Percentiles rank a stretch among this genome's conserved stretches.
These are phyloP conservation scores for Aspergillus tubingensis DNA, from an alignment of 2,329 filamentous ascomycete genomes.

Conservation along the genomic window DNA sequence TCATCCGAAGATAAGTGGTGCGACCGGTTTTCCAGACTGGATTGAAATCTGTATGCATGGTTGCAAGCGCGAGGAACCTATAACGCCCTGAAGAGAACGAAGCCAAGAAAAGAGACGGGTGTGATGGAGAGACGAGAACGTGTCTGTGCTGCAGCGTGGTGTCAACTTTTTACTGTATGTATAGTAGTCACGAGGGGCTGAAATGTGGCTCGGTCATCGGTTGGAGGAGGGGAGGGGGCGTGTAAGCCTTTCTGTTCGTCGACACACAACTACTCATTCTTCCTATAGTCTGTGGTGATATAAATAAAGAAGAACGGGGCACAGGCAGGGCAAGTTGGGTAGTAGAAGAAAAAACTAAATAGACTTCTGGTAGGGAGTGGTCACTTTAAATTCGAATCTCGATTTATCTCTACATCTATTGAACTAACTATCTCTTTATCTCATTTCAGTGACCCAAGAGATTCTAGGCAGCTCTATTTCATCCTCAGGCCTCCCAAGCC, in stretches of 20 bases:
- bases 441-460: neutral
- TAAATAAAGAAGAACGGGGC: neutral
- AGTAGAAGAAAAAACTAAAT: neutral
- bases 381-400: too few species aligned
- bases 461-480: neutral
- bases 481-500: conserved; percentile 6
- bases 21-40: conserved; percentile 13
- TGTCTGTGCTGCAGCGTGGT: conserved; percentile 20
- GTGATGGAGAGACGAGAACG: conserved; percentile 9
- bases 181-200: conserved; percentile 13
- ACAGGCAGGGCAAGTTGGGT: neutral
- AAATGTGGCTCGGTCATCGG: conserved; percentile 15
- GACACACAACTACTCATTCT: neutral
- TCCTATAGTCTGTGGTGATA: neutral
- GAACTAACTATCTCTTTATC: too few species aligned
- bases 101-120: conserved; percentile 20
- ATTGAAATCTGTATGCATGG: conserved; percentile 18
- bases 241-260: neutral
- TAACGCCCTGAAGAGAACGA: conserved; percentile 12
- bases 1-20: conserved; percentile 16
- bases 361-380: neutral
- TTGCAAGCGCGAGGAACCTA: conserved; percentile 11
- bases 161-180: conserved; percentile 14
- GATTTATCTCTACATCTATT: too few species aligned
- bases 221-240: neutral